These are phyloP conservation scores for Colletotrichum sansevieriae DNA, from an alignment of 2,329 filamentous ascomycete genomes.

Conservation along the genomic window DNA sequence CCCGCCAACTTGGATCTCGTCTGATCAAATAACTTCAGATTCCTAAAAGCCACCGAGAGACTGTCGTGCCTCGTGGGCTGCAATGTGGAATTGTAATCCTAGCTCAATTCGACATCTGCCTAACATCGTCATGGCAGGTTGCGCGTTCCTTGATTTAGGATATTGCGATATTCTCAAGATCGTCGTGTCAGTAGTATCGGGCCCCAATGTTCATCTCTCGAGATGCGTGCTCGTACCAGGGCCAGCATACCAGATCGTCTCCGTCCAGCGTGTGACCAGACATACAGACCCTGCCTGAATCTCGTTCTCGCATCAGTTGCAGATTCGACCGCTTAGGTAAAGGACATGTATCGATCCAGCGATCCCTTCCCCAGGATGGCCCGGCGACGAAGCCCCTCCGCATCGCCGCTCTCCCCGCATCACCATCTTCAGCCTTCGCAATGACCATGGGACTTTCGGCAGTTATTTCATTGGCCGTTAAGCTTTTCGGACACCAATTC, in stretches of 20 bases:
- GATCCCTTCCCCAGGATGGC: conserved; percentile 5
- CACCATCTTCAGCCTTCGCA: conserved; percentile 1
- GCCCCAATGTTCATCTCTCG: too few relatives aligned
- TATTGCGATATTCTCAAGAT: too few relatives aligned
- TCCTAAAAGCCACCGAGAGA: not conserved
- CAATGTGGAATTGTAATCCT: not conserved
- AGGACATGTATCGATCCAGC: not conserved
- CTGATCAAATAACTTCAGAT: not conserved
- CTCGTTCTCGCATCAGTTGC: not conserved
- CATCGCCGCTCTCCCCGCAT: conserved; percentile 28
- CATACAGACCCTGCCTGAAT: not conserved
- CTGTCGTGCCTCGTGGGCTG: not conserved
- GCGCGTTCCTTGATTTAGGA: not conserved
- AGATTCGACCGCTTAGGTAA: conserved; percentile 7
- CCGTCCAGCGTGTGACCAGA: too few relatives aligned
- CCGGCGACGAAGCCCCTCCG: conserved; percentile 10
- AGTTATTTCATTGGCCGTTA: conserved; percentile 27
- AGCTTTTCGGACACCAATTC: conserved; percentile 22
- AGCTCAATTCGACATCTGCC: not conserved
- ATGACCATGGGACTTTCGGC: conserved; percentile 16
- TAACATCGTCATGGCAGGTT: not conserved
- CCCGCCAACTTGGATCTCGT: conserved; percentile 2
- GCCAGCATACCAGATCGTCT: too few relatives aligned
- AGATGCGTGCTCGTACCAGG: too few relatives aligned
- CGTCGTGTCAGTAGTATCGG: too few relatives aligned